Percentiles rank a stretch among this genome's conserved stretches.
These are phyloP conservation scores for Calonectria hawksworthii DNA, from an alignment of 2,329 filamentous ascomycete species.

Conservation along the genomic window DNA sequence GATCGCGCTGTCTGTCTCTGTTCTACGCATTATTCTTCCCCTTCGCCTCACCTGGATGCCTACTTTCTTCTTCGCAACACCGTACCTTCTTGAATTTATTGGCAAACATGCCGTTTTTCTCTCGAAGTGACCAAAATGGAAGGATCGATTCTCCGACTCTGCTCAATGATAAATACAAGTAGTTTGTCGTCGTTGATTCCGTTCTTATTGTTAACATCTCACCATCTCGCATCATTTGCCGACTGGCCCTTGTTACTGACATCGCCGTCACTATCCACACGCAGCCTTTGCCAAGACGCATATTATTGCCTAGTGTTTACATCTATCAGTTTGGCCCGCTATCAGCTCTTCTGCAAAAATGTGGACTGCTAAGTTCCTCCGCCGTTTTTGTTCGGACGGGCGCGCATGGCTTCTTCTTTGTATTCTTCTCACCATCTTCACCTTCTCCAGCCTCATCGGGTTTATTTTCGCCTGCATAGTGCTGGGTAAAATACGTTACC, in stretches of 20 bases:
- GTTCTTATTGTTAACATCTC: neutral
- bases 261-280: neutral
- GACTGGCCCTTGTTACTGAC: neutral
- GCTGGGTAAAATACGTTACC: neutral
- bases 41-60: too few species aligned
- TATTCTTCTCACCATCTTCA: neutral
- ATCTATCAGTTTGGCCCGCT: neutral
- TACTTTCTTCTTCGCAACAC: neutral
- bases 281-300: neutral
- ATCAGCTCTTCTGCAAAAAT: neutral
- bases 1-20: too few species aligned
- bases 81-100: neutral
- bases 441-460: neutral
- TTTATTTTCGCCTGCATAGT: neutral
- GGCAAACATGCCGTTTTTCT: neutral
- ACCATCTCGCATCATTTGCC: neutral
- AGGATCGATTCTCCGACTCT: neutral
- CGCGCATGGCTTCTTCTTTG: neutral
- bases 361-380: neutral
- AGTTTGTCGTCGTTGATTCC: neutral
- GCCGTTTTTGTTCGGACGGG: neutral
- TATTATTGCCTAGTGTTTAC: neutral
- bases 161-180: neutral
- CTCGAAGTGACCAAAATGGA: neutral
- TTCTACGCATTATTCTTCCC: too few species aligned